Evolutionary conservation across 495 filamentous ascomycete genomes (phyloP).

Genomic region (Xylaria longipes): DNA sequence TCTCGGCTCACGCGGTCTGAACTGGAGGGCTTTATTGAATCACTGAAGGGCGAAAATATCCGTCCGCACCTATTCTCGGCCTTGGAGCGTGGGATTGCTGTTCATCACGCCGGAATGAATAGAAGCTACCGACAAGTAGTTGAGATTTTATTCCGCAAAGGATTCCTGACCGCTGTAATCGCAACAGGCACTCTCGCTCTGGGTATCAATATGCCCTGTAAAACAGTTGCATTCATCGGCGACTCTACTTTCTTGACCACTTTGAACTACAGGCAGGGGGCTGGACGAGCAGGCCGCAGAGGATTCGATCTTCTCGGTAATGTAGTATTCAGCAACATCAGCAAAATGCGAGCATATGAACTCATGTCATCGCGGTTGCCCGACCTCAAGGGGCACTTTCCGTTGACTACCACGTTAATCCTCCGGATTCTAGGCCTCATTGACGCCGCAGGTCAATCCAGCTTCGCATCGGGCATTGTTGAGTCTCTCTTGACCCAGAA

Average conservation of each 20-base stretch:
- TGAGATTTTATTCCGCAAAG: slow-evolving; percentile 76
- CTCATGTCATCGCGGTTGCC: slow-evolving; percentile 75
- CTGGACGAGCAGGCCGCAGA: slow-evolving; percentile 78
- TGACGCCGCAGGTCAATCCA: slow-evolving; percentile 65
- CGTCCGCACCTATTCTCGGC: slow-evolving; percentile 57
- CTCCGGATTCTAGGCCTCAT: slow-evolving; percentile 71
- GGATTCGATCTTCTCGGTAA: slow-evolving; percentile 83
- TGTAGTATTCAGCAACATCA: slow-evolving; percentile 73
- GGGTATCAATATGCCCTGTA: slow-evolving; percentile 87
- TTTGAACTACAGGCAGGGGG: slow-evolving; percentile 76
- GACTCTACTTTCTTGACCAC: slow-evolving; percentile 75
- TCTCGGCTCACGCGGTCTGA: slow-evolving; percentile 60
- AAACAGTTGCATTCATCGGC: slow-evolving; percentile 78
- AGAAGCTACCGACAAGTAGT: slow-evolving; percentile 74
- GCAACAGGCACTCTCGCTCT: slow-evolving; percentile 78
- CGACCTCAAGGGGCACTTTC: slow-evolving; percentile 78
- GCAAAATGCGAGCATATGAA: slow-evolving; percentile 60
- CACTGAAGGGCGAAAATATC: slow-evolving; percentile 55
- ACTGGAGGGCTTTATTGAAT: slow-evolving; percentile 52
- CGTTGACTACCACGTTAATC: slow-evolving; percentile 74
- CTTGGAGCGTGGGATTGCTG: slow-evolving; percentile 69
- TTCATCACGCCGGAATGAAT: slow-evolving; percentile 83
- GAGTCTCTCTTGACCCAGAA: slow-evolving; percentile 71
- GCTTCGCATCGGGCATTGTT: slow-evolving; percentile 65
- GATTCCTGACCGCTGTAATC: slow-evolving; percentile 73